phyloP scores from a whole-genome alignment of 139 green algal species.

The Micromonas commoda region DNA sequence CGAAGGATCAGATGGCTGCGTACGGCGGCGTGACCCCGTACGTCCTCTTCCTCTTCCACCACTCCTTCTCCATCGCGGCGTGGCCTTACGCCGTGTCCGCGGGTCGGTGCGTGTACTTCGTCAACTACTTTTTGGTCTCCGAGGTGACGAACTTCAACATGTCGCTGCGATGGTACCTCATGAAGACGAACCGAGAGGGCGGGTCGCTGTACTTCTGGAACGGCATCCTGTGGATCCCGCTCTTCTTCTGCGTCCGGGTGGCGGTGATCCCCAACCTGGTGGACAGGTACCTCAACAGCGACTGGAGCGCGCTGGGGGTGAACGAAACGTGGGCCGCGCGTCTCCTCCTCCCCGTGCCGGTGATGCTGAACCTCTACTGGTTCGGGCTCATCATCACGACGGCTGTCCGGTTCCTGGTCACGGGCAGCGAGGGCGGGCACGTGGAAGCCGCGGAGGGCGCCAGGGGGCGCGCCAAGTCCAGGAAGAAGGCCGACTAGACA shows the following conservation, averaged over 20 bases:
- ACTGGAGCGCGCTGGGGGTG: neutral
- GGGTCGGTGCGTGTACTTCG: constrained; percentile 11
- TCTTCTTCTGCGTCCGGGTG: constrained; percentile 9
- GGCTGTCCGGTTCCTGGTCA: neutral
- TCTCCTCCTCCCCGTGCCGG: neutral
- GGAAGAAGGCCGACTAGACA: too few species aligned
- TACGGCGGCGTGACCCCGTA: constrained; percentile 6
- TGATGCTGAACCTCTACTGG: constrained; percentile 22
- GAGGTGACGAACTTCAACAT: constrained; percentile 28
- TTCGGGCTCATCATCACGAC: neutral
- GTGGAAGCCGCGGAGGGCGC: too few species aligned
- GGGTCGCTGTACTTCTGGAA: constrained; percentile 12
- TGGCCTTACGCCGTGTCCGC: constrained; percentile 12
- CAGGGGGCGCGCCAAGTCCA: too few species aligned
- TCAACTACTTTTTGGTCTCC: constrained; percentile 19
- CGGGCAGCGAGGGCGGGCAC: neutral
- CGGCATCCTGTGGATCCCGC: constrained; percentile 19
- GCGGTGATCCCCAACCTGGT: constrained; percentile 9
- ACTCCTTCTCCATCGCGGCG: constrained; percentile 1
- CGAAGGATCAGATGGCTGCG: neutral
- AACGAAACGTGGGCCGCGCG: neutral
- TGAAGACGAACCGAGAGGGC: neutral
- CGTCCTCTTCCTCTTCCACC: constrained; percentile 16
- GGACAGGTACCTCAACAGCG: neutral
- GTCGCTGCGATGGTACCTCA: constrained; percentile 5